Evolutionary conservation across 345 rosid species (phyloP).

Genomic region (Isatis tinctoria): DNA sequence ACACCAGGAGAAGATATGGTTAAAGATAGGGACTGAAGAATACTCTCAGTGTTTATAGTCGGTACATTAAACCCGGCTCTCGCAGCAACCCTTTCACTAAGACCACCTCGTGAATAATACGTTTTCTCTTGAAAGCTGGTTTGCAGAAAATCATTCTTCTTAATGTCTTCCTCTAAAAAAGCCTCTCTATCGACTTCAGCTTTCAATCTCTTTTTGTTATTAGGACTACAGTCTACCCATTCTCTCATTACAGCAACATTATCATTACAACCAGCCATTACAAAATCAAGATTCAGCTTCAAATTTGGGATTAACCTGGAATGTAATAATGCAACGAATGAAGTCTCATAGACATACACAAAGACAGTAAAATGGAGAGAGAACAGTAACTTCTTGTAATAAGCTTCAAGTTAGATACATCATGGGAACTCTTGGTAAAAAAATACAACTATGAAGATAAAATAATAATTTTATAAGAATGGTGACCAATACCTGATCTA

Average conservation of each 20-base stretch:
- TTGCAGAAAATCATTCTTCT: neutral
- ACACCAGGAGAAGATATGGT: slow-evolving; percentile 65
- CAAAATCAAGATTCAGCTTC: slow-evolving; percentile 15
- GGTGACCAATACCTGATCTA: neutral
- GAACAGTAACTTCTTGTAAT: neutral
- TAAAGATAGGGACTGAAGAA: slow-evolving; percentile 49
- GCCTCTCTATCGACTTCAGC: slow-evolving; percentile 29
- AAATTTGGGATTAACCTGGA: slow-evolving; percentile 11
- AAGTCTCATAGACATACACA: neutral
- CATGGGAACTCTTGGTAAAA: neutral
- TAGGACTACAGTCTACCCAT: slow-evolving; percentile 61
- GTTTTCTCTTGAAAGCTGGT: slow-evolving; percentile 33
- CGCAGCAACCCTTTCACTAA: slow-evolving; percentile 71
- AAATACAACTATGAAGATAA: neutral
- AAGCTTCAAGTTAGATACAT: neutral
- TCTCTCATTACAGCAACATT: slow-evolving; percentile 59
- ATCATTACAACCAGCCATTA: slow-evolving; percentile 61
- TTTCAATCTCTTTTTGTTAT: slow-evolving; percentile 50
- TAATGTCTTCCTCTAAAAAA: slow-evolving; percentile 11
- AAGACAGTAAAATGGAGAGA: neutral
- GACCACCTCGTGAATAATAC: slow-evolving; percentile 45
- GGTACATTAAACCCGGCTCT: slow-evolving; percentile 78
- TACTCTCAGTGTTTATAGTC: slow-evolving; percentile 53
- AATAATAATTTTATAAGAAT: neutral
- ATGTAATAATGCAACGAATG: neutral